Conservation (phyloP, 2,329 filamentous ascomycete genomes). For the Hysterium pulicare region DNA sequence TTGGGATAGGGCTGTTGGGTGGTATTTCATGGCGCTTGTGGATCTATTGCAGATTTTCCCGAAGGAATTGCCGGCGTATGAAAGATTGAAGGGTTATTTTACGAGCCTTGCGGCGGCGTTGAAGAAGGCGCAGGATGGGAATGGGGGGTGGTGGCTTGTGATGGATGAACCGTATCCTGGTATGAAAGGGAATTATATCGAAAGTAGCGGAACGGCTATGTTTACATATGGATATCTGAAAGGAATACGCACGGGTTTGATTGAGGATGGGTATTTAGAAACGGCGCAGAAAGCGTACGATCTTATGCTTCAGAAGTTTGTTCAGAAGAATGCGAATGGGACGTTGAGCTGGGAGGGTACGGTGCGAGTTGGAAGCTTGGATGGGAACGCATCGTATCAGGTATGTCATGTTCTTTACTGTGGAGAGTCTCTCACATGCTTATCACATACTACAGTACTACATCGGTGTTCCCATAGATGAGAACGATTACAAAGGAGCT, state of each 20-base stretch:
- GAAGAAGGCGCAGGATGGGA: conserved; percentile 41
- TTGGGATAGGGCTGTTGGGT: conserved; percentile 37
- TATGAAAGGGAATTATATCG: conserved; percentile 56
- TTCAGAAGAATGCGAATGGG: conserved; percentile 45
- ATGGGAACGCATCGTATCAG: conserved; percentile 49
- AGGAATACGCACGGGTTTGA: conserved; percentile 29
- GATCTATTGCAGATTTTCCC: conserved; percentile 50
- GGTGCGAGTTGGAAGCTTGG: conserved; percentile 51
- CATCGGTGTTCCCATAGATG: conserved; percentile 27
- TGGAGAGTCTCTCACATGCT: neutral
- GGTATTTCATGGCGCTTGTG: conserved; percentile 41
- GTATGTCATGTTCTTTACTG: conserved; percentile 28
- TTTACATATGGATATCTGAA: conserved; percentile 37
- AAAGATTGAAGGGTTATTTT: conserved; percentile 40
- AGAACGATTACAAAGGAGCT: conserved; percentile 42
- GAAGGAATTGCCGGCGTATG: conserved; percentile 34
- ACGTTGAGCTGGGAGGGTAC: conserved; percentile 53
- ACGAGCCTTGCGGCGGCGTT: conserved; percentile 42
- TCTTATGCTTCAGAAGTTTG: conserved; percentile 44
- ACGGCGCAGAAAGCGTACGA: conserved; percentile 45
- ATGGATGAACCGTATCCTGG: conserved; percentile 49
- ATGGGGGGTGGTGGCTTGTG: conserved; percentile 58
- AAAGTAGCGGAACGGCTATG: conserved; percentile 58
- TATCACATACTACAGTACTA: conserved; percentile 37
- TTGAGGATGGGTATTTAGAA: conserved; percentile 33